phyloP scores from a whole-genome alignment of 352 stramenopile species.

The Globisporangium nodosum region DNA sequence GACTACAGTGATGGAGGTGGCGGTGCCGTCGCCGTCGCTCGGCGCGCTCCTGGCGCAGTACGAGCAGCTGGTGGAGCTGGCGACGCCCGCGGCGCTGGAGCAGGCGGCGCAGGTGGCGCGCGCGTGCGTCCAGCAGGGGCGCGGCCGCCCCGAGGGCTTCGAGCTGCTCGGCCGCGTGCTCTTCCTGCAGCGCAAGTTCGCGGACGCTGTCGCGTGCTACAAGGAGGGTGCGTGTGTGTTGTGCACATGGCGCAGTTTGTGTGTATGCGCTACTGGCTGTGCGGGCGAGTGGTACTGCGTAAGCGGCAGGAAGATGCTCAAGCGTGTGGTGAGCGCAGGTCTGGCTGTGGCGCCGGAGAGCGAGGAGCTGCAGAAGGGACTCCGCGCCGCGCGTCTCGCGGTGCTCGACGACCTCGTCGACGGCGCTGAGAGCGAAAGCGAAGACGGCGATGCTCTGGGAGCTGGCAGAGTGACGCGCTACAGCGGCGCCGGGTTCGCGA shows the following conservation, averaged over 20 bases:
- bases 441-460: conserved; percentile 2
- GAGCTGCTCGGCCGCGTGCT: conserved; percentile 33
- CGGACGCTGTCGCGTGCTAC: conserved; percentile 36
- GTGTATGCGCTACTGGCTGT: too few relatives aligned
- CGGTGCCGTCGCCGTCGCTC: too few relatives aligned
- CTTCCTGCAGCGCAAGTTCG: conserved; percentile 23
- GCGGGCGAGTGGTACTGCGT: too few relatives aligned
- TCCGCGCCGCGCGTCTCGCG: conserved; percentile 49
- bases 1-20: too few relatives aligned
- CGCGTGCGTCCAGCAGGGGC: conserved; percentile 19
- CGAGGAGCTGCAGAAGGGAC: conserved; percentile 26
- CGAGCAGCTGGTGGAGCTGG: too few relatives aligned
- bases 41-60: too few relatives aligned
- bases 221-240: conserved; percentile 31
- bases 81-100: background rate
- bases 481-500: background rate
- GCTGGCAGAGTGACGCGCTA: background rate
- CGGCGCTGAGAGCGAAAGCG: conserved; percentile 21
- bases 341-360: conserved; percentile 33
- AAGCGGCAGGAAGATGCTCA: too few relatives aligned
- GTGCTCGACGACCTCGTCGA: conserved; percentile 40
- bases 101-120: conserved; percentile 26
- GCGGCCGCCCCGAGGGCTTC: conserved; percentile 19
- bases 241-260: too few relatives aligned
- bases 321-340: conserved; percentile 17